phyloP scores from a whole-genome alignment of 805 yeast species.

The Ogataea degrootiae region DNA sequence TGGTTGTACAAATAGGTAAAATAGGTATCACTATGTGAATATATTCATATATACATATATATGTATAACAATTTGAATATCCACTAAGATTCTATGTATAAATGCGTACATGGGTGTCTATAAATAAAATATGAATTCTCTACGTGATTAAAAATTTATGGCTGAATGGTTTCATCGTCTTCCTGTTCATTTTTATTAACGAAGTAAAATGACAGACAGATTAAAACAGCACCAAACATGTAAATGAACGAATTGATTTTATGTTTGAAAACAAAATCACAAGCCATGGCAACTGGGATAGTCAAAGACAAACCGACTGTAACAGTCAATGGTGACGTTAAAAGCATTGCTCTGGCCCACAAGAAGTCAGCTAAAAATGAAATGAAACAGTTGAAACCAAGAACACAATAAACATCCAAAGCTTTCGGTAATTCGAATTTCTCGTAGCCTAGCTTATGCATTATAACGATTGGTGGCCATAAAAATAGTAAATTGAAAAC shows the following conservation, averaged over 20 bases:
- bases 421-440: conserved; percentile 64
- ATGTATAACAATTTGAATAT: neutral
- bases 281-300: conserved; percentile 90
- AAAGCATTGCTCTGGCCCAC: conserved; percentile 93
- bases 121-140: neutral
- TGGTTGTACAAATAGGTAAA: too few species aligned
- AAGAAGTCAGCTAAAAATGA: conserved; percentile 87
- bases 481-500: conserved; percentile 65
- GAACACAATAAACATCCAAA: conserved; percentile 44
- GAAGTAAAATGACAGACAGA: conserved; percentile 76
- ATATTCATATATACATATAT: too few species aligned
- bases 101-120: neutral
- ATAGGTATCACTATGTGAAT: too few species aligned
- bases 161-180: conserved; percentile 31
- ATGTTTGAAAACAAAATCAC: conserved; percentile 73
- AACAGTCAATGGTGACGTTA: conserved; percentile 91
- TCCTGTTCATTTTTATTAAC: conserved; percentile 75
- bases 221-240: conserved; percentile 73
- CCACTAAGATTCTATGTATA: neutral
- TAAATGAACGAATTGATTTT: conserved; percentile 59
- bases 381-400: conserved; percentile 63
- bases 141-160: too few species aligned
- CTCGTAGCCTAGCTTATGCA: conserved; percentile 65
- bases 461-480: conserved; percentile 76
- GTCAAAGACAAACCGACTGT: conserved; percentile 93